Base-by-base conservation (phyloP, 257 asterid species). In the Craterostigma plantagineum region DNA sequence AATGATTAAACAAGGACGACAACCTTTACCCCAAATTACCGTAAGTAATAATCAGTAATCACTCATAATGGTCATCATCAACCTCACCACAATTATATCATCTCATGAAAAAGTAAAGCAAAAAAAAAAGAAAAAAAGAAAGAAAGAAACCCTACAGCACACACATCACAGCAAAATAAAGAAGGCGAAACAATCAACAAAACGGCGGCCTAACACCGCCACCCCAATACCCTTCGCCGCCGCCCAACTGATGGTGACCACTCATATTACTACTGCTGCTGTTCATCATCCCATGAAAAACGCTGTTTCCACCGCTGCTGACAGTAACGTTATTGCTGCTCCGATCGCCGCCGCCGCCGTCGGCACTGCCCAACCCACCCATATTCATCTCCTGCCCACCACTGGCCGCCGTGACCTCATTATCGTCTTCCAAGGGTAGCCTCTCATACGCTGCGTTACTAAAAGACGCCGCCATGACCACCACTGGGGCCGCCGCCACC, bases 361-460 rank as follows among this genome's bases (percentile, higher is more conserved):
- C n/a, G n/a, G n/a, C n/a, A n/a, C n/a, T n/a, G n/a, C 76, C 45
- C 58, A 13, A 47, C 57, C 58, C 18, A 60, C 13, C 50, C 57
- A 58, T 16, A 70, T 71, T 33, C 58, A 34, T 7, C 62, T 62
- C 33, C 14, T 7, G 10, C 34, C 38, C 49, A 15, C 58, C 2
- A 37, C 46, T 51, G 35, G 6, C 48, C 0, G 57, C 44, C 16
- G 61, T 53, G 4, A 58, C 47, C 35, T 81, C 92, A 11, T n/a
- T n/a, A n/a, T 81, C 81, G 0, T 87, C 98, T 48, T 86, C 98
- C 14, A 82, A 55, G 11, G 98, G 98, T 33, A 87, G 75, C 49
- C 98, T 54, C 58, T 87, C 98, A 23, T 82, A 87, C 0, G 95
- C 97, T 1, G 95, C 97, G 52, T 86, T 86, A 0, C 95, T 90